Evolutionary conservation across 2,329 filamentous ascomycete species (phyloP).

Genomic region (Xylaria sp.): DNA sequence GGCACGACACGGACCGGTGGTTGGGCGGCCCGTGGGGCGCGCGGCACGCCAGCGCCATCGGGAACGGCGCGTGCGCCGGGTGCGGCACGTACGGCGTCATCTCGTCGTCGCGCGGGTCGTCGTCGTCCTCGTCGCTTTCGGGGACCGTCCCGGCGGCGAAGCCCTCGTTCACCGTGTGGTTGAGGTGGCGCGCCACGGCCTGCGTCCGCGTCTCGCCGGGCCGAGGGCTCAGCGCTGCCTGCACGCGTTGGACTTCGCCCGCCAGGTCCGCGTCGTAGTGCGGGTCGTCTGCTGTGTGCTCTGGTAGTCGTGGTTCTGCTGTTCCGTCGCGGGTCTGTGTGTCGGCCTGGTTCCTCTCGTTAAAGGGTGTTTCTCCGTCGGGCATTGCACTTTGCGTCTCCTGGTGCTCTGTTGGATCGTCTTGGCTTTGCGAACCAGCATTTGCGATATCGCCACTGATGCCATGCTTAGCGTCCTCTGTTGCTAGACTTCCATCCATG

Average conservation of each 20-base stretch:
- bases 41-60: slow-evolving; percentile 73
- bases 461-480: not conserved
- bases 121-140: slow-evolving; percentile 52
- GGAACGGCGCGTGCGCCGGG: slow-evolving; percentile 57
- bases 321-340: not conserved
- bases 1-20: slow-evolving; percentile 62
- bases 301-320: slow-evolving; percentile 43
- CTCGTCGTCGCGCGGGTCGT: slow-evolving; percentile 51
- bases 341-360: not conserved
- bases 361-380: too few relatives aligned
- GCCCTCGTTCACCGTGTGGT: slow-evolving; percentile 57
- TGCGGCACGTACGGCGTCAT: slow-evolving; percentile 70
- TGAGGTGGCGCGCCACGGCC: slow-evolving; percentile 67
- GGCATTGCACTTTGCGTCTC: not conserved
- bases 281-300: slow-evolving; percentile 61
- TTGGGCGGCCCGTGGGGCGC: slow-evolving; percentile 67
- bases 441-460: not conserved
- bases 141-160: slow-evolving; percentile 56
- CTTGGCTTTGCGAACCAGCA: not conserved
- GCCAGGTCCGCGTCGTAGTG: slow-evolving; percentile 67
- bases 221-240: slow-evolving; percentile 56
- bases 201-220: slow-evolving; percentile 56
- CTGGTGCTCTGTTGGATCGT: not conserved
- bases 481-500: not conserved
- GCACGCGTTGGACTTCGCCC: slow-evolving; percentile 64